These are phyloP conservation scores for Akanthomyces dipterigenus DNA, from an alignment of 2,329 filamentous ascomycete genomes.

Conservation along the genomic window DNA sequence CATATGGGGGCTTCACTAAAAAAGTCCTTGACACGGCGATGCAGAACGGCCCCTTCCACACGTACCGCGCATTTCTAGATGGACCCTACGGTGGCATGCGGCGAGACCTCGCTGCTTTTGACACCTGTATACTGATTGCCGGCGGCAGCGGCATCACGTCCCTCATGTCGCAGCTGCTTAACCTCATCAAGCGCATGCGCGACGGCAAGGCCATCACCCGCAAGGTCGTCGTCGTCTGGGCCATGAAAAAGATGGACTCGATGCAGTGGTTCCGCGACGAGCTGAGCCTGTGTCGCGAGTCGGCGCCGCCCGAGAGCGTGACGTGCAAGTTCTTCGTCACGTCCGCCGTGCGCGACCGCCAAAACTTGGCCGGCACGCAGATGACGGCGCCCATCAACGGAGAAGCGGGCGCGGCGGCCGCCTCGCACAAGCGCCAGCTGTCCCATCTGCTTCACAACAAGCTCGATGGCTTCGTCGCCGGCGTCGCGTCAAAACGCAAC, in stretches of 20 bases:
- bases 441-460: slow-evolving; percentile 77
- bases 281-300: slow-evolving; percentile 82
- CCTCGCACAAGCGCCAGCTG: slow-evolving; percentile 45
- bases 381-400: slow-evolving; percentile 39
- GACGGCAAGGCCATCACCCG: slow-evolving; percentile 91
- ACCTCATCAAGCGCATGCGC: slow-evolving; percentile 93
- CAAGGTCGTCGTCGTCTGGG: slow-evolving; percentile 89
- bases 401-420: background rate
- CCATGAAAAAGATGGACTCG: slow-evolving; percentile 80
- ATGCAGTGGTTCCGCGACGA: slow-evolving; percentile 99
- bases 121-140: slow-evolving; percentile 87
- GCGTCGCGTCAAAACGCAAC: slow-evolving; percentile 79
- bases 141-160: slow-evolving; percentile 94
- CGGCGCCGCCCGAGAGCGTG: slow-evolving; percentile 79
- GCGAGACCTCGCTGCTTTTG: slow-evolving; percentile 81
- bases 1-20: slow-evolving; percentile 84
- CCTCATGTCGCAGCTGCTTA: slow-evolving; percentile 81
- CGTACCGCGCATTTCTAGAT: slow-evolving; percentile 86
- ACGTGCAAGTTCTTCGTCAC: slow-evolving; percentile 96
- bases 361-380: slow-evolving; percentile 22
- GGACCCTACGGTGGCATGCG: slow-evolving; percentile 95
- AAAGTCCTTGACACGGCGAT: slow-evolving; percentile 77
- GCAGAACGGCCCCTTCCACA: slow-evolving; percentile 82
- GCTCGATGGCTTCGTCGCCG: slow-evolving; percentile 80
- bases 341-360: slow-evolving; percentile 43